Base-by-base conservation (phyloP, 805 yeast species). In the Wickerhamomyces chaumierensis region DNA sequence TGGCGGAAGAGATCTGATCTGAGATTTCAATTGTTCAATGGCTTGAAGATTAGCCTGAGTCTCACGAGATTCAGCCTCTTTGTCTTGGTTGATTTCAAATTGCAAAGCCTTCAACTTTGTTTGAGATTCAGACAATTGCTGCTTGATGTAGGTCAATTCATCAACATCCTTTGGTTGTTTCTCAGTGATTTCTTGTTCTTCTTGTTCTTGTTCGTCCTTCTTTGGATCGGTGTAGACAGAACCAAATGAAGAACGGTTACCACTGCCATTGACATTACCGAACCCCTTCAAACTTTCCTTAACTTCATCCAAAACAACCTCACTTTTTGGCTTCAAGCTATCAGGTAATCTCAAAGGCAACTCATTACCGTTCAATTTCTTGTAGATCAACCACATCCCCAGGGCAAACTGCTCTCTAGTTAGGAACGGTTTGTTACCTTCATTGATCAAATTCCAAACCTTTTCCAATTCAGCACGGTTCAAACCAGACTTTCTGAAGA, bases 301-400 rank as follows among this genome's bases (percentile, higher is more conserved):
- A 57, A 87, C 74, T 37, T 76, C 73, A 50, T 82, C 80, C 42
- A 92, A 62, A 42, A 81, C 69, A 50, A 78, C 75, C 31, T 81
- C 72, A 7, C 94, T 81, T 3, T 95, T 94, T 7, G 98, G 97
- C 23, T 87, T 65, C 46, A 90, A 71, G 53, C 87, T 94, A 2
- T 94, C 86, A 3, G 97, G 97, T 38, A 90, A 69, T 39, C 77
- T 66, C 36, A 68, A 55, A 18, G 98, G 98, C 37, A 92, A 62
- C n/a, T 81, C 85, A 46, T 74, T 76, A 2, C 96, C 96, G 53
- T 87, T 88, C 55, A 90, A 65, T 45, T 90, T 73, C 57, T 96
- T 75, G 62, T 92, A 90, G 34, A 90, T 90, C 42, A 90, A 68
- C 67, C 94, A 96, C 97, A 90, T 92, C 25, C 97, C 96, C 28